phyloP scores from a whole-genome alignment of 2,329 filamentous ascomycete genomes.

The Apiospora rasikravindrae region DNA sequence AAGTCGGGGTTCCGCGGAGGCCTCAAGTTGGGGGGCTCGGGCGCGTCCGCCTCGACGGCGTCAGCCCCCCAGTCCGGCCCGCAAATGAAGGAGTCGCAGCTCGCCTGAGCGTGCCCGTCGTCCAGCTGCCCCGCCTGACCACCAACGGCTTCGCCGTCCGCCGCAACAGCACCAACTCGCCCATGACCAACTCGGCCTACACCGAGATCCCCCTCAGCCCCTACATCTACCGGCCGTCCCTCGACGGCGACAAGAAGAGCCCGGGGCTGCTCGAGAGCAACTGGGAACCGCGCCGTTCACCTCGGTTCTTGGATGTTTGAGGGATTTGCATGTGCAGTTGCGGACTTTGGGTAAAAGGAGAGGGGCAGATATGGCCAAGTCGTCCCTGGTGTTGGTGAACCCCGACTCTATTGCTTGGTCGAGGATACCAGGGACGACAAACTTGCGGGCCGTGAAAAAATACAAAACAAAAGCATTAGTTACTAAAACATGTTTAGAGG shows the following conservation, averaged over 20 bases:
- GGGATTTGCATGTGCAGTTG: background rate
- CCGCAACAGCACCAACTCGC: conserved; percentile 17
- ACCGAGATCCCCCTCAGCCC: conserved; percentile 37
- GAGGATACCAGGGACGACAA: conserved; percentile 16
- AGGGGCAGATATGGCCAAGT: background rate
- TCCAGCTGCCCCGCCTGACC: conserved; percentile 25
- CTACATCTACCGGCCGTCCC: conserved; percentile 34
- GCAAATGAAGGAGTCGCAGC: conserved; percentile 46
- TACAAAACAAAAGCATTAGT: conserved; percentile 10
- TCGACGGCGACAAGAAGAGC: conserved; percentile 29
- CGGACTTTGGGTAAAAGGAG: background rate
- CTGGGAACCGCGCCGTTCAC: conserved; percentile 21
- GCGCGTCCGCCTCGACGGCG: conserved; percentile 32
- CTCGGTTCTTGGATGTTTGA: background rate
- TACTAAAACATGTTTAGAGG: conserved; percentile 9
- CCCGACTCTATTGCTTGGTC: background rate
- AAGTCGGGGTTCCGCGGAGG: conserved; percentile 43
- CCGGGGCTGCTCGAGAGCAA: conserved; percentile 18
- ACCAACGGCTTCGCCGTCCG: conserved; percentile 12
- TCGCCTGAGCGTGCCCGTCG: conserved; percentile 34
- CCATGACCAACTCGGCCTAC: conserved; percentile 29
- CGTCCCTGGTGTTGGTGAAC: background rate
- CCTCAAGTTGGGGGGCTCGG: conserved; percentile 32
- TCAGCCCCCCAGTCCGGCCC: conserved; percentile 31
- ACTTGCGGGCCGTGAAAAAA: conserved; percentile 26